A percentile compares a stretch with the other conserved stretches of the same genome.
These are phyloP conservation scores for Hirschioporus abietinus DNA, from an alignment of 768 basidiomycete species.

Conservation along the genomic window DNA sequence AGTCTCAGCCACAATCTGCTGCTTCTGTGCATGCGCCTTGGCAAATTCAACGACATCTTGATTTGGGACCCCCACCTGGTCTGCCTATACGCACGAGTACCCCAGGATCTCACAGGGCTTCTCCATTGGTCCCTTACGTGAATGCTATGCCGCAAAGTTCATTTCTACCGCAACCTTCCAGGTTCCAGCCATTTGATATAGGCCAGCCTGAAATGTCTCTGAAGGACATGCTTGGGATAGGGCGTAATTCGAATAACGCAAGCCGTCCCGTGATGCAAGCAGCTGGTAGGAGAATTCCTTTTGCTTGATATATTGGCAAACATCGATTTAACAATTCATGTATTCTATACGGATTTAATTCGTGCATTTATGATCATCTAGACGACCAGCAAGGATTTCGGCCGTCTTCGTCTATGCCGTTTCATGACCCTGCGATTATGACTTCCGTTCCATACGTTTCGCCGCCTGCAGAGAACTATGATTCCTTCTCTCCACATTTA, in stretches of 20 bases:
- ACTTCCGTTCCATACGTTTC: slow-evolving; percentile 34
- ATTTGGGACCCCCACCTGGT: slow-evolving; percentile 15
- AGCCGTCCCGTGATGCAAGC: slow-evolving; percentile 26
- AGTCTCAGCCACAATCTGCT: slow-evolving; percentile 29
- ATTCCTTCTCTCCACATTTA: neutral
- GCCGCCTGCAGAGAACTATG: neutral
- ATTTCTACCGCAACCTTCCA: slow-evolving; percentile 23
- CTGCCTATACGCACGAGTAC: slow-evolving; percentile 32
- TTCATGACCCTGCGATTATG: slow-evolving; percentile 78
- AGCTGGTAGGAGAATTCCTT: slow-evolving; percentile 46
- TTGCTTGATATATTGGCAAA: slow-evolving; percentile 28
- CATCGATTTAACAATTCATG: slow-evolving; percentile 22
- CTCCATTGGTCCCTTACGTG: slow-evolving; percentile 44
- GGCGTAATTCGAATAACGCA: slow-evolving; percentile 48
- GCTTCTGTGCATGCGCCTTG: slow-evolving; percentile 36
- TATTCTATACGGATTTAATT: slow-evolving; percentile 21
- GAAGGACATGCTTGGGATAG: slow-evolving; percentile 69
- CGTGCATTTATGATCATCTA: slow-evolving; percentile 20
- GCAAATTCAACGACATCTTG: slow-evolving; percentile 35
- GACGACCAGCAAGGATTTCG: slow-evolving; percentile 20
- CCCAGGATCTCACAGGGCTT: slow-evolving; percentile 32
- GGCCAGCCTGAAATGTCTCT: slow-evolving; percentile 71
- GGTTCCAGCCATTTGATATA: slow-evolving; percentile 55
- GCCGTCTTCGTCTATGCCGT: slow-evolving; percentile 36
- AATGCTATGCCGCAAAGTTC: slow-evolving; percentile 32